Conservation (phyloP, 768 basidiomycete species). For the Dentipellis sp. region DNA sequence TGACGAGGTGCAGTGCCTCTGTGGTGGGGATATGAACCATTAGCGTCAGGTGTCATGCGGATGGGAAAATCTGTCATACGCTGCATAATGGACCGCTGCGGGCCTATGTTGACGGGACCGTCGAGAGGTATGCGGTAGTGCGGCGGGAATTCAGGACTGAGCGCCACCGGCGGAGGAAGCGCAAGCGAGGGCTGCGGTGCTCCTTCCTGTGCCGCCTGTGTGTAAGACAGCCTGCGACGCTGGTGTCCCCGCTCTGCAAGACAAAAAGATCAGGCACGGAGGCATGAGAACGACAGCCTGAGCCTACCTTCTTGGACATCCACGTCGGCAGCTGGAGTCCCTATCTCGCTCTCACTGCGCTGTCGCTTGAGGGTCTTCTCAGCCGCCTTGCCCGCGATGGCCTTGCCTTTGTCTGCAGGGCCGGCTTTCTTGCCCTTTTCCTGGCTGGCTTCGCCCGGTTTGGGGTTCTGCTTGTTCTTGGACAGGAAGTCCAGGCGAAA, state of each 20-base stretch:
- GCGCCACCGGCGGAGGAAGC: slow-evolving; percentile 1
- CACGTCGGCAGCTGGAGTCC: background rate
- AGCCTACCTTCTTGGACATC: background rate
- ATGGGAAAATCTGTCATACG: slow-evolving; percentile 33
- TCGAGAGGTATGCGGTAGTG: slow-evolving; percentile 25
- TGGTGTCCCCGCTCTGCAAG: background rate
- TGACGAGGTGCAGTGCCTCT: slow-evolving; percentile 71
- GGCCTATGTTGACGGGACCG: slow-evolving; percentile 5
- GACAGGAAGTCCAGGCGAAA: slow-evolving; percentile 28
- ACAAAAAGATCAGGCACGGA: background rate
- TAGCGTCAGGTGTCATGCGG: too few species aligned
- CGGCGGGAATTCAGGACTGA: slow-evolving; percentile 26
- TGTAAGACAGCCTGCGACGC: slow-evolving; percentile 1
- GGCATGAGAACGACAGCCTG: background rate
- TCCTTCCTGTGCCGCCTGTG: background rate
- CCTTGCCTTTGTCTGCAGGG: slow-evolving; percentile 1
- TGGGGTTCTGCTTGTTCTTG: slow-evolving; percentile 16
- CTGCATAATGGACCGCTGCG: slow-evolving; percentile 41
- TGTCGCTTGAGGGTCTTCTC: background rate
- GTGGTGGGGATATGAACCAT: background rate
- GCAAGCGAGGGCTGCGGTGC: background rate
- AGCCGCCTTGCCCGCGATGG: background rate
- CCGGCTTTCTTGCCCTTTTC: slow-evolving; percentile 6
- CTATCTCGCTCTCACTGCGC: background rate
- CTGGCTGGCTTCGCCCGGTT: slow-evolving; percentile 10